Base-by-base conservation (phyloP, 2,329 filamentous ascomycete genomes). In the Ophiosphaerella narmari region DNA sequence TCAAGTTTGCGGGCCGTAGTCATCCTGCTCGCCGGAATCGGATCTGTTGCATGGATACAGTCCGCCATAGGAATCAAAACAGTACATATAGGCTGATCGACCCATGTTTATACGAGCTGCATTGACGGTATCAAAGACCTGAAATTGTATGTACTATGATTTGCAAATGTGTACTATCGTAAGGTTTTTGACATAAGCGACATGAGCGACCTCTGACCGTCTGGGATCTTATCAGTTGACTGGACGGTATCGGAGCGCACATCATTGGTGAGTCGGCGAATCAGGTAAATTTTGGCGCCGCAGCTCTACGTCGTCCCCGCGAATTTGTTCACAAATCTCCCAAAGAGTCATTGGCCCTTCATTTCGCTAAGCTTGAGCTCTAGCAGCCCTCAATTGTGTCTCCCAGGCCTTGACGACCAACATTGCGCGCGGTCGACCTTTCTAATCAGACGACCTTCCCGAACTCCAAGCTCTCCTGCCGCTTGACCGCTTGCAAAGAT, bases 401-500 rank as follows among this genome's bases (percentile, higher is more conserved):
- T 45, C 47, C 48, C 48, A 51, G 46, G 48, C 55, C 55, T 54
- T 50, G 48, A 57, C 61, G 52, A 56, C 54, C 49, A 43, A 55
- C 38, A 47, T 43, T 35, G 34, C 52, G 54, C 60, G 56, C 56
- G 52, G 53, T 55, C 53, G 54, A 55, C 56, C 54, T 55, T 54
- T 47, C 47, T 52, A 36, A 38, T 46, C 46, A 50, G 49, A 56
- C 52, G 39, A 51, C 56, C 7, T 38, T 62, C 49, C 60, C 57
- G 63, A 72, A 68, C 68, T 68, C 55, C 48, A 60, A 65, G 66
- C 67, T 67, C 53, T 42, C 58, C 43, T 50, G 56, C 57, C 65
- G 59, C 64, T 62, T 62, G 60, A 66, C 60, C 60, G 60, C 60
- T 63, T 65, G 63, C 63, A 49, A 46, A 34, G 14, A 75, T 75